These are phyloP conservation scores for Cystofilobasidium ferigula DNA, from an alignment of 768 basidiomycete species.

Conservation along the genomic window DNA sequence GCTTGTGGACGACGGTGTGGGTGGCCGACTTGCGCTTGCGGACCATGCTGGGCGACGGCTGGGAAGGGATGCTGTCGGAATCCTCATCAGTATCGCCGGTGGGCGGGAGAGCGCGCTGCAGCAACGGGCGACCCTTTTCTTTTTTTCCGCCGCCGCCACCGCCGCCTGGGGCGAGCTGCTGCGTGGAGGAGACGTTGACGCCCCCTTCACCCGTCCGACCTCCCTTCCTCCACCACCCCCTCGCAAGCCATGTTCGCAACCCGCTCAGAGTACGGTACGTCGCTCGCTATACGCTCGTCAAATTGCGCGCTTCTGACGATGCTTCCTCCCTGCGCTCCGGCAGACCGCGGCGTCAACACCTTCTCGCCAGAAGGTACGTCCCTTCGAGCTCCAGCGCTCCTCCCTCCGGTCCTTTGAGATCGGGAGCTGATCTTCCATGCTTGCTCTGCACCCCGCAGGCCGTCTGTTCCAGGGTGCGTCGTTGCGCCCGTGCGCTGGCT, in stretches of 20 bases:
- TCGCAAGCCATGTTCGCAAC: slow-evolving; percentile 66
- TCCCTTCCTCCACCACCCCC: background rate
- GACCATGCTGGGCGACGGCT: background rate
- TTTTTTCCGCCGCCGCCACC: too few relatives aligned
- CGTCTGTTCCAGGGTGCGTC: slow-evolving; percentile 86
- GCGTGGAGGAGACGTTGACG: background rate
- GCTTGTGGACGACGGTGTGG: slow-evolving; percentile 17
- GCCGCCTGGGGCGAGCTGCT: too few relatives aligned
- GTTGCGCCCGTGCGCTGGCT: background rate
- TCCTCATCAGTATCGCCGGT: too few relatives aligned
- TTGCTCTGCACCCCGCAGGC: slow-evolving; percentile 34
- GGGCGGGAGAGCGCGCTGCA: too few relatives aligned
- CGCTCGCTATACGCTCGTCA: background rate
- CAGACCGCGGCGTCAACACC: slow-evolving; percentile 92
- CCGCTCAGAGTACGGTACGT: slow-evolving; percentile 80
- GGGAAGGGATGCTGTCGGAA: background rate
- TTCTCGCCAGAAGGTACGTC: slow-evolving; percentile 66
- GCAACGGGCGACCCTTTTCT: too few relatives aligned
- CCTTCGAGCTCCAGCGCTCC: background rate
- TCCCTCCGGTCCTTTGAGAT: background rate
- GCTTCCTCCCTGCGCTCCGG: background rate
- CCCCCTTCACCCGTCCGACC: background rate
- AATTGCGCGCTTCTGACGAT: background rate
- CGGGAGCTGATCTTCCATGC: slow-evolving; percentile 40
- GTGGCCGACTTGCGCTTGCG: slow-evolving; percentile 18